Evolutionary conservation across 768 basidiomycete genomes (phyloP), one percentile per base, ranked within the genome.

Genomic region (Rhizopogon rudus): DNA sequence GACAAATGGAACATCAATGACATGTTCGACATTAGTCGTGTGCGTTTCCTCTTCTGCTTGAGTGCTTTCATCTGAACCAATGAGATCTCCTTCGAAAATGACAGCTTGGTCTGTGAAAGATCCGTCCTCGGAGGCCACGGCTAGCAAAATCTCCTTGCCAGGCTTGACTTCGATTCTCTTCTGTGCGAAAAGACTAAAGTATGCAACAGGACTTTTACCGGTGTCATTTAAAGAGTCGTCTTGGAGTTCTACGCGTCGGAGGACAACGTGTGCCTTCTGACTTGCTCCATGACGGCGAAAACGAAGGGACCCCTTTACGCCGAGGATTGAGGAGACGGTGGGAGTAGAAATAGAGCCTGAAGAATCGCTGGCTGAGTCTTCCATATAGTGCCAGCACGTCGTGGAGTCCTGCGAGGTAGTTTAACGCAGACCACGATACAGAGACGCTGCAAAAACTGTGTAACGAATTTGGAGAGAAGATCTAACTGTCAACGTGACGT

Each of bases 91-190:
- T 60, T 84, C 82, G 59, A 88, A 75, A 40, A 85, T 65, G 61
- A 87, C 75, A 1, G 83, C 71, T 56, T 75, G 76, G 55, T 85
- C 83, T 55, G 80, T 77, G 68, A 81, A 79, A 12, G 70, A 63
- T 40, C 80, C 80, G 59, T 84, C 77, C 29, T 72, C 77, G 28
- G 77, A 73, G 40, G 75, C 77, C 35, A 88, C 72, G 6, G 84
- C 77, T 52, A 88, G 75, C 45, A 87, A 74, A 51, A 88, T 80
- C 70, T 85, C 83, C 68, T 86, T 86, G 55, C 86, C 86, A 12
- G 85, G 81, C 64, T 80, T 86, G 61, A 86, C 79, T 64, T 82
- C 82, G 65, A 88, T 83, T 57, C 81, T 73, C 73, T 88, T 88
- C 61, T 79, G 77, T 3, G 87, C 83, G 65, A 86, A 84, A 12